A percentile compares a stretch with the other conserved stretches of the same genome.
Evolutionary conservation across 228 moss, liverwort and hornwort species (phyloP).

Genomic region (Sphagnum magellanicum): DNA sequence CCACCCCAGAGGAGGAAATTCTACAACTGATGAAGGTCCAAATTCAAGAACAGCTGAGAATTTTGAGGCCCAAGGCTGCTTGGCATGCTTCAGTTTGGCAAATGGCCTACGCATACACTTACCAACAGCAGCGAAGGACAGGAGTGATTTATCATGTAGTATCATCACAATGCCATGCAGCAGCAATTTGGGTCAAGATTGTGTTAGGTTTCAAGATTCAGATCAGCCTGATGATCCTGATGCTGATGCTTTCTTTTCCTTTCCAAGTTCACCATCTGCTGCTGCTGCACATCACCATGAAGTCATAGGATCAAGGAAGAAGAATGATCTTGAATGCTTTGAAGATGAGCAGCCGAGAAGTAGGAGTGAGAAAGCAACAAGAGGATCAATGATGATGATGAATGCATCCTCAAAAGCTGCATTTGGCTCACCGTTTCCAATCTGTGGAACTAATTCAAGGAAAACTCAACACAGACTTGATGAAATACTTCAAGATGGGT

Average conservation of each 20-base stretch:
- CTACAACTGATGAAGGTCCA: too few relatives aligned
- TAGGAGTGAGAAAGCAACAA: conserved; percentile 20
- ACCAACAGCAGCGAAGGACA: too few relatives aligned
- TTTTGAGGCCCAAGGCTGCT: not conserved
- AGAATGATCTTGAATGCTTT: conserved; percentile 15
- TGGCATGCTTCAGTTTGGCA: not conserved
- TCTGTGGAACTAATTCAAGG: conserved; percentile 13
- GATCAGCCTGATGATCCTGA: conserved; percentile 14
- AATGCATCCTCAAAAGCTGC: conserved; percentile 32
- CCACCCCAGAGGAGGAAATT: too few relatives aligned
- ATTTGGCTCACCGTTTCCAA: conserved; percentile 36
- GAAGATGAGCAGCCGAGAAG: conserved; percentile 3
- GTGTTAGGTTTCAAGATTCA: not conserved
- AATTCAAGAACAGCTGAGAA: too few relatives aligned
- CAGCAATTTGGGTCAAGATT: not conserved
- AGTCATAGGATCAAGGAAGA: conserved; percentile 21
- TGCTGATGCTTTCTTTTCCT: conserved; percentile 33
- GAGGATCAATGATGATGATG: conserved; percentile 19
- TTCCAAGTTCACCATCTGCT: conserved; percentile 37
- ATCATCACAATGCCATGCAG: too few relatives aligned
- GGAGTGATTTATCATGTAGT: too few relatives aligned
- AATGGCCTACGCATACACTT: too few relatives aligned
- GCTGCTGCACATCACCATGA: conserved; percentile 28
- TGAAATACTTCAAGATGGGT: conserved; percentile 20
- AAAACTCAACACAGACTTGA: conserved; percentile 13